Percentiles rank a stretch among this genome's conserved stretches.
phyloP scores from a whole-genome alignment of 257 asterid genomes.

The Orobanche coerulescens region DNA sequence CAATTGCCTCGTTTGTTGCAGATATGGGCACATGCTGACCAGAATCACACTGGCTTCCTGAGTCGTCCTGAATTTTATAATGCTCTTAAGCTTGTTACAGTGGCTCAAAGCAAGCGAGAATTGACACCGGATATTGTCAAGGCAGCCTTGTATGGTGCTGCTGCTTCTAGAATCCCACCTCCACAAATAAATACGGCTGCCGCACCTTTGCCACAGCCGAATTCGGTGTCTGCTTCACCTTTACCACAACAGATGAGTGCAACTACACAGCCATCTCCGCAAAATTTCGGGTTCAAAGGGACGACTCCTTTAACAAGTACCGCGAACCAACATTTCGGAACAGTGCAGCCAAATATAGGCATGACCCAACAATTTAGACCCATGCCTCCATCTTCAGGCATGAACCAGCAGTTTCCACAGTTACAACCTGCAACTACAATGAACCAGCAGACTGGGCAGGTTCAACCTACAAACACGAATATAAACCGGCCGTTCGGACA shows the following conservation, averaged over 20 bases:
- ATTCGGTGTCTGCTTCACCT: constrained; percentile 41
- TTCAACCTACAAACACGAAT: constrained; percentile 24
- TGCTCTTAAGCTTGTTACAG: constrained; percentile 93
- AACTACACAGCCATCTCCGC: constrained; percentile 32
- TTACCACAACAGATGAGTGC: constrained; percentile 38
- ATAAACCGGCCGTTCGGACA: constrained; percentile 37
- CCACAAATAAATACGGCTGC: constrained; percentile 64
- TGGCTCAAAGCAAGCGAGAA: constrained; percentile 93
- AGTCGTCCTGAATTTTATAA: constrained; percentile 78
- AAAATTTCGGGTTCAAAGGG: constrained; percentile 48
- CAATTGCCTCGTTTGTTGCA: constrained; percentile 41
- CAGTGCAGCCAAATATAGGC: constrained; percentile 36
- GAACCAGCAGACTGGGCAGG: constrained; percentile 36
- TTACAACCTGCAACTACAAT: constrained; percentile 39
- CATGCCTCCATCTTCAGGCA: constrained; percentile 30
- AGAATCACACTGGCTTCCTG: constrained; percentile 65
- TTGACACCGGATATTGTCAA: constrained; percentile 88
- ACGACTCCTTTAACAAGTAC: constrained; percentile 30
- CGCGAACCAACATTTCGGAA: constrained; percentile 42
- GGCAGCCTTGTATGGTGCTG: constrained; percentile 82
- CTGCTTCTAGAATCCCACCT: constrained; percentile 87
- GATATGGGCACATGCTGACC: constrained; percentile 90
- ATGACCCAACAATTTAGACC: constrained; percentile 47
- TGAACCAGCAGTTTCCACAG: constrained; percentile 35
- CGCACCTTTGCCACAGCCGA: constrained; percentile 45